A percentile compares a stretch with the other conserved stretches of the same genome.
Evolutionary conservation across 768 basidiomycete species (phyloP).

Genomic region (Favolaschia claudopus): DNA sequence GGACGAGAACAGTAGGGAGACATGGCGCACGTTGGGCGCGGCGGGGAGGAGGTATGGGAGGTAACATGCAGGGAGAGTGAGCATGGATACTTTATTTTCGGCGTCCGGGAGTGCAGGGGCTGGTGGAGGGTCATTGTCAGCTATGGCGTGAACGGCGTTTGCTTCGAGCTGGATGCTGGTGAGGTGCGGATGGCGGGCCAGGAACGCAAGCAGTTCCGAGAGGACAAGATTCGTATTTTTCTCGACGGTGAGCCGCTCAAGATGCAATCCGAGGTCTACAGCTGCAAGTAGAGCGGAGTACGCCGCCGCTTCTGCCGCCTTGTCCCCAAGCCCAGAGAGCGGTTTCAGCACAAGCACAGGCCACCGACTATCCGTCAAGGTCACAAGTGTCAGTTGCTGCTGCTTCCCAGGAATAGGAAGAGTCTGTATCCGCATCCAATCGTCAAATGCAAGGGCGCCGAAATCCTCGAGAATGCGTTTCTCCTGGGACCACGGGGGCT

Average conservation of each 20-base stretch:
- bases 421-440: slow-evolving; percentile 23
- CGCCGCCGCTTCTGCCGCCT: too few relatives aligned
- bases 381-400: slow-evolving; percentile 16
- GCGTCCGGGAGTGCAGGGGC: background rate
- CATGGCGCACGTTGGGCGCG: slow-evolving; percentile 6
- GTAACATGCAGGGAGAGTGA: slow-evolving; percentile 5
- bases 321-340: background rate
- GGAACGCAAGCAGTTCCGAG: slow-evolving; percentile 3
- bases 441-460: slow-evolving; percentile 7
- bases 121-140: background rate
- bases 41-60: slow-evolving; percentile 22
- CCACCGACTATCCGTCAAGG: background rate
- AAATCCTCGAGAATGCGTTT: slow-evolving; percentile 16
- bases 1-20: background rate
- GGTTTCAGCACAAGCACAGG: background rate
- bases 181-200: slow-evolving; percentile 8
- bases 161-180: background rate
- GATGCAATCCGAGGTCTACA: slow-evolving; percentile 10
- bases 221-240: background rate
- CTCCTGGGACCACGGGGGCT: slow-evolving; percentile 12
- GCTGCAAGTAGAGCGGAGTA: slow-evolving; percentile 13
- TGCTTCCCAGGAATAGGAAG: slow-evolving; percentile 8
- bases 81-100: background rate
- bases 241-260: background rate
- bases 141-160: background rate